Conservation (phyloP, 208 protist species). For the Novymonas esmeraldas region DNA sequence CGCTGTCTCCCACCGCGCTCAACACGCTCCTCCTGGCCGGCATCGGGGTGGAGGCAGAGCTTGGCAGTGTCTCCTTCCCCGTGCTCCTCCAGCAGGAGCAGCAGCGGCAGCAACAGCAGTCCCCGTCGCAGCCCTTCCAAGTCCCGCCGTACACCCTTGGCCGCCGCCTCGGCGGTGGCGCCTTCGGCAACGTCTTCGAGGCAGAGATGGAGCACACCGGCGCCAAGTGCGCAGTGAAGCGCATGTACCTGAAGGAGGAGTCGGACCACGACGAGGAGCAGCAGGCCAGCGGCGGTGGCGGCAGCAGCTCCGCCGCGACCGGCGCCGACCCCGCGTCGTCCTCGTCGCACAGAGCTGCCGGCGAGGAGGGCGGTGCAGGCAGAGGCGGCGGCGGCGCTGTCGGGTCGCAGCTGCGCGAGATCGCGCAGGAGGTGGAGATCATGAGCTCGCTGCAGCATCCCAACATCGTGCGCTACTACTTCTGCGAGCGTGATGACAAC, state of each 20-base stretch:
- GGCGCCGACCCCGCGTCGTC: not conserved
- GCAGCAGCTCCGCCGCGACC: not conserved
- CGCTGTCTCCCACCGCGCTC: constrained; percentile 42
- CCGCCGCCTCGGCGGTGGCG: constrained; percentile 72
- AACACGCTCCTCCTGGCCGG: constrained; percentile 51
- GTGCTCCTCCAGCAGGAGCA: constrained; percentile 16
- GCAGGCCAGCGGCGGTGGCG: constrained; percentile 3
- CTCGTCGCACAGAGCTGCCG: too few species aligned
- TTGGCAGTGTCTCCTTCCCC: constrained; percentile 24
- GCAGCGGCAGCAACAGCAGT: constrained; percentile 14
- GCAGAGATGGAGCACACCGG: constrained; percentile 67
- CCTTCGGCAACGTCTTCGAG: constrained; percentile 88
- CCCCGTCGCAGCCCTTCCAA: constrained; percentile 32
- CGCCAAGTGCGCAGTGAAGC: constrained; percentile 81
- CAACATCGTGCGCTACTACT: constrained; percentile 87
- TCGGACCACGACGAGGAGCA: constrained; percentile 36
- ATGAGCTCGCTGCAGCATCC: constrained; percentile 82
- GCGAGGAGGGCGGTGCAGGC: not conserved
- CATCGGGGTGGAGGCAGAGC: constrained; percentile 52
- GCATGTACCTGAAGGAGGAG: constrained; percentile 74
- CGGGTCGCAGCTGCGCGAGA: constrained; percentile 66
- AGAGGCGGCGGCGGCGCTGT: constrained; percentile 21
- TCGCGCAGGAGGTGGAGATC: constrained; percentile 83
- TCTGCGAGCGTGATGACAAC: constrained; percentile 76
- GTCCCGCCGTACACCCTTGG: constrained; percentile 79